Evolutionary conservation across 2,329 filamentous ascomycete species (phyloP), one percentile per base, ranked within the genome.

Genomic region (Aspergillus luchuensis): DNA sequence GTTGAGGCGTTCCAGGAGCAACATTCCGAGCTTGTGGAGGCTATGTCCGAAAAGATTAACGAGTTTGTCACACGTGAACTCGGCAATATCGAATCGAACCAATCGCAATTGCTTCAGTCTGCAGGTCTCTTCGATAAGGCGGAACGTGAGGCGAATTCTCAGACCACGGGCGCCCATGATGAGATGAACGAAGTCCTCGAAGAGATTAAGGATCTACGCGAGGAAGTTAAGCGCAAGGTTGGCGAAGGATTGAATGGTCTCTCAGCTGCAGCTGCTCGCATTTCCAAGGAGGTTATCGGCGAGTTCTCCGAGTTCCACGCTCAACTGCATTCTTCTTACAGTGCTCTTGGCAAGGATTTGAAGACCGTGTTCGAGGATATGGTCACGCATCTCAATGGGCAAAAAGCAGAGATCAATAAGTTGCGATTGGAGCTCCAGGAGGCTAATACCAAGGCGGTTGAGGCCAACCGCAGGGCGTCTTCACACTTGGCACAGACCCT

Each of bases 181-280:
- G 90, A 93, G 59, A 92, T 97, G 91, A 93, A 97, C 69, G 82
- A 86, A n/a, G 89, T 97, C 1, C 82, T 99, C 8, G 91, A 95
- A 69, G 94, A 96, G 73, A 97, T 98, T 74, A 93, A 93, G 73
- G 87, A 86, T n/a, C 83, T 98, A 23, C 87, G 94, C 21, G 91
- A 97, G 73, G 89, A 91, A 56, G 91, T 98, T 55, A 97, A 97
- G 80, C 82, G 85, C 52, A 89, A 90, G 63, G 91, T 98, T 51
- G 91, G 91, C 2, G 88, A 92, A 71, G 94, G 93, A 8, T 81
- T 98, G 47, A 89, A 91, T 69, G 88, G 91, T 25, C 87, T 98
- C 21, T 92, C 92, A 2, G 85, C 85, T 10, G 92, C 93, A 8
- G 92, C 94, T 1, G 91, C 94, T 76, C 88, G 90, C 58, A 97